Evolutionary conservation across 1,284 basidiomycete genomes (phyloP).

Genomic region (Melampsora occidentalis): DNA sequence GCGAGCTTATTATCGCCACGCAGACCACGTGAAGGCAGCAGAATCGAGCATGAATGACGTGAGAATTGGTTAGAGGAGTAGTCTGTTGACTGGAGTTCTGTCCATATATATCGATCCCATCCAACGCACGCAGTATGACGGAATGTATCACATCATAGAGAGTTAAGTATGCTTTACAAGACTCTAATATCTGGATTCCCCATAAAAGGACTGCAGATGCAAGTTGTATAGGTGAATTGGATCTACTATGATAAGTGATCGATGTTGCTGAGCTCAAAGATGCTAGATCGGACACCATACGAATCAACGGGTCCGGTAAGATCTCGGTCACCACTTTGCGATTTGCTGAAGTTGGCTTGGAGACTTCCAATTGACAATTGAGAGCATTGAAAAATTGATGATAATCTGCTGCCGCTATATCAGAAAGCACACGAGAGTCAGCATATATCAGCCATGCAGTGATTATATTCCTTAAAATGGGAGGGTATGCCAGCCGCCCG

Average conservation of each 20-base stretch:
- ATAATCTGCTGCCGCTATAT: conserved; percentile 37
- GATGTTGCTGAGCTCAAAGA: not conserved
- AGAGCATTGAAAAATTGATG: conserved; percentile 16
- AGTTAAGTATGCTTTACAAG: conserved; percentile 22
- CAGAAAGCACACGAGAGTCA: not conserved
- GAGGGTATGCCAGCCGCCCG: not conserved
- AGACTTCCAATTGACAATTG: conserved; percentile 32
- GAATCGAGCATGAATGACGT: conserved; percentile 8
- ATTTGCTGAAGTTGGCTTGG: conserved; percentile 36
- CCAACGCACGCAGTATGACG: conserved; percentile 27
- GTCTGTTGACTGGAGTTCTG: too few species aligned
- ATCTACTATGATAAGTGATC: not conserved
- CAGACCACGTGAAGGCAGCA: conserved; percentile 36
- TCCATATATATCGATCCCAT: not conserved
- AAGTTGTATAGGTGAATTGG: conserved; percentile 14
- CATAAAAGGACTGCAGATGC: conserved; percentile 36
- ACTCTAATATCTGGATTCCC: conserved; percentile 38
- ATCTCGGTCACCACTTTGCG: conserved; percentile 37
- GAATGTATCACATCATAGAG: conserved; percentile 27
- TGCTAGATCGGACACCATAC: conserved; percentile 32
- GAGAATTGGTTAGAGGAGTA: too few species aligned
- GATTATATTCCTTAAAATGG: not conserved
- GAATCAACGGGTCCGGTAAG: conserved; percentile 22
- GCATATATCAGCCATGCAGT: not conserved
- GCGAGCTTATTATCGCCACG: conserved; percentile 16